Base-by-base conservation (phyloP, 1,139 yeast genomes). In the Yamadazyma dendronema region DNA sequence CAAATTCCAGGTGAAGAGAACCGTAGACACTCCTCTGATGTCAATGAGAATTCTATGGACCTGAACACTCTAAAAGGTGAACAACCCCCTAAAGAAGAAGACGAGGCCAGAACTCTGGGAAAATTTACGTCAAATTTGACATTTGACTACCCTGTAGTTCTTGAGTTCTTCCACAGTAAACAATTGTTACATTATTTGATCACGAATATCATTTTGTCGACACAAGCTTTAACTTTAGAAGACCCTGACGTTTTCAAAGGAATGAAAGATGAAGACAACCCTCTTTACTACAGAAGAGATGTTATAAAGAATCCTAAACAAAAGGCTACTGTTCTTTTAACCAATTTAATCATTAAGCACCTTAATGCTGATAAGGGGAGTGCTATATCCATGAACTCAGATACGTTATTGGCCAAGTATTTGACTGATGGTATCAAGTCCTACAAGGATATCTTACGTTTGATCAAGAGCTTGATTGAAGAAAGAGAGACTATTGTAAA, bases 211-310 rank as follows among this genome's bases (percentile, higher is more conserved):
- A 69, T 85, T 19, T 74, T 84, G 72, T 77, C 83, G 19, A 72
- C 87, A 0, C 95, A 86, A 50, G 73, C 81, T 4, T 63, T 85
- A 14, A 83, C 95, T 0, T 65, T 84, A 12, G 77, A 74, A 26
- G 94, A 85, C 50, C 87, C 90, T 1, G 87, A 82, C 41, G 83
- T 81, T 2, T 84, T 84, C 58, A 68, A 72, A 38, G 76, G 85
- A 0, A 67, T 83, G 59, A 70, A 69, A 44, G 81, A 80, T 28
- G 84, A 80, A 28, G 77, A 75, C 30, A 37, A 39, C 17, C 65
- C 74, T 14, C 51, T 70, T 39, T 57, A 68, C 35, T 72, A 72
- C 40, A 62, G 66, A 39, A 61, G 71, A 14, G 69, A 68, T 4
- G 53, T 62, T 3, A 57, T 64, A 43, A 61, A 63, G 40, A 52